These are phyloP conservation scores for Saturnispora besseyi DNA, from an alignment of 805 yeast species.

Conservation along the genomic window DNA sequence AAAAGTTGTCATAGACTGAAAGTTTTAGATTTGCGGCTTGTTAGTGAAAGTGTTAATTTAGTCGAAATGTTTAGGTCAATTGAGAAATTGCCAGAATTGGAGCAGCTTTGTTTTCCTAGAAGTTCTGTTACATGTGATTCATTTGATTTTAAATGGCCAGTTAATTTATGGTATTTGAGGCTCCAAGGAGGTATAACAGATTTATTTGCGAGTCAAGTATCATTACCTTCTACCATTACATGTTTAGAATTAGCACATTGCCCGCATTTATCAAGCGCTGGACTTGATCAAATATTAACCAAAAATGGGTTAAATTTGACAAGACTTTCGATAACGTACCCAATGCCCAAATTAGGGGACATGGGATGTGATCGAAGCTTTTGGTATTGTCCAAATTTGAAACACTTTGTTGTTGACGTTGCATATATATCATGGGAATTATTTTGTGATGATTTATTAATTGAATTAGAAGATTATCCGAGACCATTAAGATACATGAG, in stretches of 20 bases:
- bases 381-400: constrained; percentile 65
- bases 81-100: constrained; percentile 48
- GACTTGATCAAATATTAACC: constrained; percentile 52
- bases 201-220: constrained; percentile 58
- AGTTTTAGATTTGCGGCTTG: constrained; percentile 70
- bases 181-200: constrained; percentile 87
- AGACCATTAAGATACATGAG: constrained; percentile 52
- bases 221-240: constrained; percentile 66
- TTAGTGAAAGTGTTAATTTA: constrained; percentile 83
- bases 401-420: constrained; percentile 57
- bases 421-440: constrained; percentile 60
- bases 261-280: constrained; percentile 60
- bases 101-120: constrained; percentile 79
- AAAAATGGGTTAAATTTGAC: constrained; percentile 59
- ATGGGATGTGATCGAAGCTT: constrained; percentile 68
- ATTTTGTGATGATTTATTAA: constrained; percentile 39
- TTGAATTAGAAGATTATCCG: constrained; percentile 22
- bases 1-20: constrained; percentile 57
- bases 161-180: constrained; percentile 57
- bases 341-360: constrained; percentile 72
- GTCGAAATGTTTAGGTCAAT: constrained; percentile 73
- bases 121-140: constrained; percentile 69
- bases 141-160: constrained; percentile 68
- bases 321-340: constrained; percentile 65
- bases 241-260: constrained; percentile 79